These are phyloP conservation scores for Phoma sp. DNA, from an alignment of 2,329 filamentous ascomycete genomes.

Conservation along the genomic window DNA sequence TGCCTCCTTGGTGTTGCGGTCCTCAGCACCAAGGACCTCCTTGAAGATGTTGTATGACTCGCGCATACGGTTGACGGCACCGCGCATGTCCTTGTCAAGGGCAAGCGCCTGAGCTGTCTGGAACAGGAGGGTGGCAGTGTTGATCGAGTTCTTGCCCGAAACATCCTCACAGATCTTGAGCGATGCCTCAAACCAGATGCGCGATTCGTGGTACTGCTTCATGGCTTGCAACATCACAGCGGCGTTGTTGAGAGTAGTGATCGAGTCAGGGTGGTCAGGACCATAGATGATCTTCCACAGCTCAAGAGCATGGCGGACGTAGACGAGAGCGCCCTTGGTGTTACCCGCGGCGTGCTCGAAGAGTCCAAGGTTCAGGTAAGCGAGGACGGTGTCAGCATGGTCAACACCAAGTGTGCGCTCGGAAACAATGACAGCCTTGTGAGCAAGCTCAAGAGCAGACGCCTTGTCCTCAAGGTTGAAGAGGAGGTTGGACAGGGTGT, in stretches of 20 bases:
- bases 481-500: slow-evolving; percentile 92
- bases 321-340: slow-evolving; percentile 83
- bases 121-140: slow-evolving; percentile 93
- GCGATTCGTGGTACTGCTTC: slow-evolving; percentile 92
- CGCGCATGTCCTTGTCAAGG: slow-evolving; percentile 93
- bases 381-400: slow-evolving; percentile 89
- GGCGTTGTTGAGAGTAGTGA: slow-evolving; percentile 98
- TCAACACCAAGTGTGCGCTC: slow-evolving; percentile 94
- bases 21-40: slow-evolving; percentile 80
- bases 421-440: slow-evolving; percentile 94
- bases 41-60: slow-evolving; percentile 98
- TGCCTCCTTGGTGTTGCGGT: slow-evolving; percentile 98
- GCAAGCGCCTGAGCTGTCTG: slow-evolving; percentile 95
- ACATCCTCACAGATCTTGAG: slow-evolving; percentile 87
- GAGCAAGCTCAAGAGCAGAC: slow-evolving; percentile 89
- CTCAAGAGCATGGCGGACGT: slow-evolving; percentile 89
- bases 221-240: slow-evolving; percentile 97
- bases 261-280: slow-evolving; percentile 90
- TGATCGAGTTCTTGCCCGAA: slow-evolving; percentile 87
- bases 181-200: slow-evolving; percentile 95
- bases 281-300: slow-evolving; percentile 98
- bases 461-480: slow-evolving; percentile 98
- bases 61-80: slow-evolving; percentile 89
- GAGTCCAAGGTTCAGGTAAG: slow-evolving; percentile 93
- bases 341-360: slow-evolving; percentile 94